Conservation (phyloP, 176 grass and related monocot species). For the Rhynchospora tenuis region DNA sequence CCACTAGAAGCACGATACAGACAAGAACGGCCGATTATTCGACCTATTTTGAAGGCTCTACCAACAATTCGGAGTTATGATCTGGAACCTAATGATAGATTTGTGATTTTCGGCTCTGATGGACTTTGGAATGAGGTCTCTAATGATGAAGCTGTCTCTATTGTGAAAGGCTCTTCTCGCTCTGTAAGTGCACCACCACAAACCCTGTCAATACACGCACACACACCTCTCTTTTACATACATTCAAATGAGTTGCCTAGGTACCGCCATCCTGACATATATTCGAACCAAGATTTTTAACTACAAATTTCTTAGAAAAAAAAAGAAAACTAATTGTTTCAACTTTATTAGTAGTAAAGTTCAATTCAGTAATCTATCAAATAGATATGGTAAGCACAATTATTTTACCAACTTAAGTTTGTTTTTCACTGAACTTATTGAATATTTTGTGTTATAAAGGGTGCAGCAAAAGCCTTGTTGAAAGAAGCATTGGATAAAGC, state of each 20-base stretch:
- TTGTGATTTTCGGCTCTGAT: slow-evolving; percentile 57
- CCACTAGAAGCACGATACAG: slow-evolving; percentile 32
- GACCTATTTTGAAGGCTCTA: slow-evolving; percentile 41
- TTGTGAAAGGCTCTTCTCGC: slow-evolving; percentile 30
- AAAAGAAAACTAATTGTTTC: neutral
- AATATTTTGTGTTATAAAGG: slow-evolving; percentile 24
- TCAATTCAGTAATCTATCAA: neutral
- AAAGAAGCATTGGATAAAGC: slow-evolving; percentile 26
- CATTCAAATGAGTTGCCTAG: no score
- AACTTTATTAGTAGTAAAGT: neutral
- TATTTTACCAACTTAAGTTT: neutral
- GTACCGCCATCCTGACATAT: neutral
- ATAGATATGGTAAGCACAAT: neutral
- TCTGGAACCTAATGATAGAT: slow-evolving; percentile 38
- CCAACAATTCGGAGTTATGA: slow-evolving; percentile 32
- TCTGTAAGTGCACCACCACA: slow-evolving; percentile 22
- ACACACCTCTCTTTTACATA: no score
- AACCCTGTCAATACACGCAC: no score
- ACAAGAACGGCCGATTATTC: slow-evolving; percentile 29
- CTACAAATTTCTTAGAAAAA: neutral
- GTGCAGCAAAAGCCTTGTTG: slow-evolving; percentile 34
- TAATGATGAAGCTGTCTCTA: slow-evolving; percentile 37
- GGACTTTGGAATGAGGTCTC: slow-evolving; percentile 48
- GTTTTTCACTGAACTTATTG: neutral
- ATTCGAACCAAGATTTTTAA: neutral